These are phyloP conservation scores for Rubia balearica DNA, from an alignment of 305 asterid genomes.

Conservation along the genomic window DNA sequence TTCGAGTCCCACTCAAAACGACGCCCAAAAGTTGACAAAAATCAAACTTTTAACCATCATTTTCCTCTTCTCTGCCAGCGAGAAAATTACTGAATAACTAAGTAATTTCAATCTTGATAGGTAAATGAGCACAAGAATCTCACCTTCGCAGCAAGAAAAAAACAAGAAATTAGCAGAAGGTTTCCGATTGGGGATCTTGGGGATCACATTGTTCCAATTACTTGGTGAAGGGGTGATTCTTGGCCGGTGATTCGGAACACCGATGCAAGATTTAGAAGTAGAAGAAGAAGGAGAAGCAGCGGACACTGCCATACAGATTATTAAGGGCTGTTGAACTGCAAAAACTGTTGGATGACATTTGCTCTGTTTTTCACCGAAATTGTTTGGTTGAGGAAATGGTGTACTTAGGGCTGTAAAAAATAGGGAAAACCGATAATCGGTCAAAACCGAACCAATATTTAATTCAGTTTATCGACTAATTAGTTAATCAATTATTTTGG, in stretches of 20 bases:
- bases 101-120: not conserved
- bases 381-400: not conserved
- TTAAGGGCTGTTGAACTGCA: slow-evolving; percentile 4
- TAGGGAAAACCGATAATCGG: too few species aligned
- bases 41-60: too few species aligned
- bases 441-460: too few species aligned
- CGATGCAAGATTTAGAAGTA: slow-evolving; percentile 23
- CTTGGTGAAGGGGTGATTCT: slow-evolving; percentile 10
- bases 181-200: slow-evolving; percentile 16
- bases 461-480: too few species aligned
- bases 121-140: slow-evolving; percentile 2
- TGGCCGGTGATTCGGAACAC: slow-evolving; percentile 24
- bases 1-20: too few species aligned
- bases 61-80: slow-evolving; percentile 86
- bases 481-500: too few species aligned
- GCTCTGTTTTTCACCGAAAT: not conserved
- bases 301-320: slow-evolving; percentile 41
- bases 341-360: not conserved
- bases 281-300: not conserved
- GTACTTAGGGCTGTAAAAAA: too few species aligned
- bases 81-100: slow-evolving; percentile 5
- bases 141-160: slow-evolving; percentile 84
- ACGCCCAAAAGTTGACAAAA: too few species aligned
- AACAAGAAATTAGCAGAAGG: slow-evolving; percentile 19
- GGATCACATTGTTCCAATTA: slow-evolving; percentile 23